These are phyloP conservation scores for Microbotryomycetes sp. DNA, from an alignment of 1,284 basidiomycete genomes.

Conservation along the genomic window DNA sequence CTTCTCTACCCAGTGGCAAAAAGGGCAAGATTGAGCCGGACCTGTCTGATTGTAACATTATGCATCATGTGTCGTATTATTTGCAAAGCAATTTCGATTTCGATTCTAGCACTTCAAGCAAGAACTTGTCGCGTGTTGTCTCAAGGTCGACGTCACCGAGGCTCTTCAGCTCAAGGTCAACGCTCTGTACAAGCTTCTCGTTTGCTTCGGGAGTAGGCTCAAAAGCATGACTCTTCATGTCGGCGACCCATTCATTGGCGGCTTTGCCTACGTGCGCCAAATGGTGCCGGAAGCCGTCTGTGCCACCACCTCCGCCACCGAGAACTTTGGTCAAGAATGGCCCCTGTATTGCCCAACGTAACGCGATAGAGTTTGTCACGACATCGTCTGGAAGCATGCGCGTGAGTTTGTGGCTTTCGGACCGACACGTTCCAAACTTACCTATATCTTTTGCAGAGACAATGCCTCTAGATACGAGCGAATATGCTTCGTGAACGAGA, in stretches of 20 bases:
- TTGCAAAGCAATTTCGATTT: constrained; percentile 1
- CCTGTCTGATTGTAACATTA: no score
- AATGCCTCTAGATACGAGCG: constrained; percentile 8
- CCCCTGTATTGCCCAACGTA: constrained; percentile 13
- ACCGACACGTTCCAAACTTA: background rate
- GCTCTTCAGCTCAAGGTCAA: constrained; percentile 3
- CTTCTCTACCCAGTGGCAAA: no score
- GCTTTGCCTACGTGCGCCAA: constrained; percentile 6
- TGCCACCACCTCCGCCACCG: constrained; percentile 11
- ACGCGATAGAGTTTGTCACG: constrained; percentile 10
- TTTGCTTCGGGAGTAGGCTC: background rate
- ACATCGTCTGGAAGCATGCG: constrained; percentile 1
- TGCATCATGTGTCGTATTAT: no score
- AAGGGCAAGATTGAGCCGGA: no score
- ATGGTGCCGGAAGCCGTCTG: constrained; percentile 9
- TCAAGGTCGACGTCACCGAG: background rate
- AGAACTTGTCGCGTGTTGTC: constrained; percentile 1
- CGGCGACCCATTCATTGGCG: constrained; percentile 3
- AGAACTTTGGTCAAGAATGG: constrained; percentile 17
- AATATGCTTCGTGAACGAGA: constrained; percentile 14
- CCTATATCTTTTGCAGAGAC: constrained; percentile 13
- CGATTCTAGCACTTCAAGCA: constrained; percentile 4
- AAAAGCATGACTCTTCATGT: constrained; percentile 9
- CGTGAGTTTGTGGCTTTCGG: background rate
- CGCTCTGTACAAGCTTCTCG: background rate